Percentiles rank a stretch among this genome's conserved stretches.
These are phyloP conservation scores for Mycosphaerella sp. DNA, from an alignment of 2,329 filamentous ascomycete species.

Conservation along the genomic window DNA sequence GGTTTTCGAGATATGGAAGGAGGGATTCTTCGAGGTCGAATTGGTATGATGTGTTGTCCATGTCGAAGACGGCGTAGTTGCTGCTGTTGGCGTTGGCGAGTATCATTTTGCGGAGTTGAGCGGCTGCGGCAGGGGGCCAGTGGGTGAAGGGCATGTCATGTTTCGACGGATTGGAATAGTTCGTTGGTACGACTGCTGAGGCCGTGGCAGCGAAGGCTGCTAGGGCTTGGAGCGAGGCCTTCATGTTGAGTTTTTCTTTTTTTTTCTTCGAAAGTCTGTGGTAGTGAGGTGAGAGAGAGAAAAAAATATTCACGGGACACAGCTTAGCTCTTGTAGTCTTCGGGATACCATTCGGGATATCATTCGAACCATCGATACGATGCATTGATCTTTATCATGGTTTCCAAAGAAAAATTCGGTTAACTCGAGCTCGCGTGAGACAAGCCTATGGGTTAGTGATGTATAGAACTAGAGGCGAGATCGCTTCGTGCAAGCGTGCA, in stretches of 20 bases:
- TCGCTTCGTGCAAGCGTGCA: neutral
- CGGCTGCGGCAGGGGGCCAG: slow-evolving; percentile 19
- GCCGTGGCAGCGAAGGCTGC: slow-evolving; percentile 1
- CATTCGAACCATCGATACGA: neutral
- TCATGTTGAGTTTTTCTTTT: neutral
- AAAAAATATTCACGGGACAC: neutral
- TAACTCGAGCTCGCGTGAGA: neutral
- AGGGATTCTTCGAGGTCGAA: slow-evolving; percentile 43
- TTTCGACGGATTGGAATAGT: neutral
- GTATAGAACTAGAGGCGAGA: neutral
- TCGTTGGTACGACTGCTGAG: neutral
- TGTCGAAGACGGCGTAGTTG: slow-evolving; percentile 33
- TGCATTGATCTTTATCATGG: neutral
- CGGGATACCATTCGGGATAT: neutral
- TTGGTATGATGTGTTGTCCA: slow-evolving; percentile 44
- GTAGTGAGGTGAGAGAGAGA: neutral
- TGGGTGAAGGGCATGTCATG: slow-evolving; percentile 9
- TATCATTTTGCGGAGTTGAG: slow-evolving; percentile 18
- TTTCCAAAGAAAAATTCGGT: neutral
- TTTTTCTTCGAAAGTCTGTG: neutral
- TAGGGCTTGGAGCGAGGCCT: neutral
- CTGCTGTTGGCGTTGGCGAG: slow-evolving; percentile 18
- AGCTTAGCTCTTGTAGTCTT: slow-evolving; percentile 1
- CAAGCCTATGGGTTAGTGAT: neutral
- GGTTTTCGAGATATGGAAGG: slow-evolving; percentile 41